Evolutionary conservation across 2,329 filamentous ascomycete genomes (phyloP).

Genomic region (Aureobasidium sp.): DNA sequence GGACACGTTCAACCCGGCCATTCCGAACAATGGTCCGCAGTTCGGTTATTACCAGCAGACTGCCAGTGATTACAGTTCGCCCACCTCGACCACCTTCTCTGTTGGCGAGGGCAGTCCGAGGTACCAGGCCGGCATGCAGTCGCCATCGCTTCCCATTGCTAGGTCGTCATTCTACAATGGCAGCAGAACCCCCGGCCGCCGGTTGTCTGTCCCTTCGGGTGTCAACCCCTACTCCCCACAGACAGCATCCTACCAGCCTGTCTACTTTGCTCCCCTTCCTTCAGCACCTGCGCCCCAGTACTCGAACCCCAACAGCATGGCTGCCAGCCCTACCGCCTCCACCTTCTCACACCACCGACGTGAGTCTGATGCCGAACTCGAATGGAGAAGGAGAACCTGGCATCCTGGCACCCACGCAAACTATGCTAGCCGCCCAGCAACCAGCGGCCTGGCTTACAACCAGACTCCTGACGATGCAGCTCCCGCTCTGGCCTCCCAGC

Average conservation of each 20-base stretch:
- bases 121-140: constrained; percentile 61
- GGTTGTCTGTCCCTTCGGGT: constrained; percentile 74
- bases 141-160: constrained; percentile 62
- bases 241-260: constrained; percentile 39
- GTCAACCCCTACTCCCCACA: constrained; percentile 52
- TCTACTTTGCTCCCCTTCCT: constrained; percentile 48
- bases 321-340: constrained; percentile 61
- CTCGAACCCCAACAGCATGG: constrained; percentile 54
- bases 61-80: constrained; percentile 70
- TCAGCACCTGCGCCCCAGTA: constrained; percentile 47
- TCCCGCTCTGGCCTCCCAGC: constrained; percentile 47
- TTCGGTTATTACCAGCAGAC: constrained; percentile 61
- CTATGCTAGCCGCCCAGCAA: constrained; percentile 54
- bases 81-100: constrained; percentile 76
- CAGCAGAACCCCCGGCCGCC: constrained; percentile 60
- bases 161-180: constrained; percentile 69
- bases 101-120: constrained; percentile 69
- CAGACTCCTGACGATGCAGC: constrained; percentile 60
- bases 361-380: constrained; percentile 65
- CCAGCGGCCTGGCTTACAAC: constrained; percentile 68
- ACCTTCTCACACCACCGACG: constrained; percentile 57
- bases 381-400: constrained; percentile 81
- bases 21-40: constrained; percentile 54
- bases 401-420: constrained; percentile 67
- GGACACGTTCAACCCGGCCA: constrained; percentile 57